Percentiles rank a stretch among this genome's conserved stretches.
These are phyloP conservation scores for Nakazawaea ernobii DNA, from an alignment of 805 yeast species.

Conservation along the genomic window DNA sequence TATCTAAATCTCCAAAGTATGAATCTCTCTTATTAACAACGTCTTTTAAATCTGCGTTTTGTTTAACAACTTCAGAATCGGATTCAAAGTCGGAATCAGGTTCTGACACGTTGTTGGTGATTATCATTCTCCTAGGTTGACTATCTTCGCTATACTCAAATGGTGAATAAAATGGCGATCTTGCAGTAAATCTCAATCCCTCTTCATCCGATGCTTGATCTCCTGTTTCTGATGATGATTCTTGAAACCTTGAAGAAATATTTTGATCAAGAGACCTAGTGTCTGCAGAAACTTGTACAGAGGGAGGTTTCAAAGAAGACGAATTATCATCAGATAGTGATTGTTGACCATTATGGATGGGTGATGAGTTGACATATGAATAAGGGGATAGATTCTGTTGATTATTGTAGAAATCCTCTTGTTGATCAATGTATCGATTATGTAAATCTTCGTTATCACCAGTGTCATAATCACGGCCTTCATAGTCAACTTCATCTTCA, in stretches of 20 bases:
- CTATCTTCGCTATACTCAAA: constrained; percentile 17
- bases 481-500: not conserved
- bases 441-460: not conserved
- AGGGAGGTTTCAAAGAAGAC: not conserved
- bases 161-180: constrained; percentile 25
- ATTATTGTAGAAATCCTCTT: constrained; percentile 2
- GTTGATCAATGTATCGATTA: constrained; percentile 3
- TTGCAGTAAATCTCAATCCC: constrained; percentile 27
- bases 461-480: not conserved
- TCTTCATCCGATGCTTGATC: constrained; percentile 15
- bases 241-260: not conserved
- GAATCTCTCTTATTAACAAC: constrained; percentile 10
- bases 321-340: not conserved
- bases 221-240: not conserved
- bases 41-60: not conserved
- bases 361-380: not conserved
- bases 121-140: constrained; percentile 18
- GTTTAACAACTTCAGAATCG: not conserved
- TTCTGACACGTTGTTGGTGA: constrained; percentile 14
- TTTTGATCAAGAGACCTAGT: not conserved
- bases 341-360: not conserved
- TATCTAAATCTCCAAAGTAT: constrained; percentile 2
- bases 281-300: not conserved
- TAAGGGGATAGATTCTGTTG: not conserved
- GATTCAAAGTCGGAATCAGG: not conserved